Percentiles rank a stretch among this genome's conserved stretches.
These are phyloP conservation scores for Aspergillus heteromorphus DNA, from an alignment of 495 filamentous ascomycete species.

Conservation along the genomic window DNA sequence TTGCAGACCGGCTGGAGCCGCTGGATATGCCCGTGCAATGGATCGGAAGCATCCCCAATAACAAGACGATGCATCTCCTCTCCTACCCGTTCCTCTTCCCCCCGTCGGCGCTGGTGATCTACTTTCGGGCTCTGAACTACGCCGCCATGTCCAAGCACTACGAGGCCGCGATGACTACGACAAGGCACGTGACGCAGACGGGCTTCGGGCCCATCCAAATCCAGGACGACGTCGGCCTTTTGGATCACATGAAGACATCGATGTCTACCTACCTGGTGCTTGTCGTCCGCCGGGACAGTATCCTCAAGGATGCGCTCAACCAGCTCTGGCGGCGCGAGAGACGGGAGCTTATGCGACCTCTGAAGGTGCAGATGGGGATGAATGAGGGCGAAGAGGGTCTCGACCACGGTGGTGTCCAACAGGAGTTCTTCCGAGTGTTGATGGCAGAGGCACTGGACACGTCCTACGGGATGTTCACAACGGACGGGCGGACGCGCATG, in stretches of 20 bases:
- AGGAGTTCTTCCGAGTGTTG: conserved; percentile 86
- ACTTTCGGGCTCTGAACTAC: conserved; percentile 86
- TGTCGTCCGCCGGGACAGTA: conserved; percentile 62
- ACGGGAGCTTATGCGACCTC: conserved; percentile 73
- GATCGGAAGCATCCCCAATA: conserved; percentile 49
- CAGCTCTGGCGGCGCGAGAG: conserved; percentile 83
- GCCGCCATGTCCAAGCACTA: conserved; percentile 72
- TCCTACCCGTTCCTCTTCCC: conserved; percentile 79
- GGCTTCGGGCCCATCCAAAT: conserved; percentile 40
- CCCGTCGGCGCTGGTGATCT: conserved; percentile 65
- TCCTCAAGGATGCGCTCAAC: conserved; percentile 75
- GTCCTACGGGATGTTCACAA: conserved; percentile 70
- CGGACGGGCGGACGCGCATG: conserved; percentile 66
- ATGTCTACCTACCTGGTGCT: conserved; percentile 70
- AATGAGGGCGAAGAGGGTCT: conserved; percentile 79
- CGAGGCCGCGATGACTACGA: conserved; percentile 61
- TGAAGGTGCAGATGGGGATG: conserved; percentile 83
- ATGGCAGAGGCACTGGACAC: conserved; percentile 72
- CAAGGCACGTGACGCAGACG: conserved; percentile 56
- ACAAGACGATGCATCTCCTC: conserved; percentile 67
- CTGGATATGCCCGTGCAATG: conserved; percentile 72
- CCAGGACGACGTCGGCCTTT: conserved; percentile 45
- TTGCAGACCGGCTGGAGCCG: conserved; percentile 71
- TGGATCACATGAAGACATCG: conserved; percentile 57
- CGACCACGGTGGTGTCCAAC: conserved; percentile 90